A percentile compares a stretch with the other conserved stretches of the same genome.
These are phyloP conservation scores for Yamadazyma diddensiae DNA, from an alignment of 1,139 yeast genomes.

Conservation along the genomic window DNA sequence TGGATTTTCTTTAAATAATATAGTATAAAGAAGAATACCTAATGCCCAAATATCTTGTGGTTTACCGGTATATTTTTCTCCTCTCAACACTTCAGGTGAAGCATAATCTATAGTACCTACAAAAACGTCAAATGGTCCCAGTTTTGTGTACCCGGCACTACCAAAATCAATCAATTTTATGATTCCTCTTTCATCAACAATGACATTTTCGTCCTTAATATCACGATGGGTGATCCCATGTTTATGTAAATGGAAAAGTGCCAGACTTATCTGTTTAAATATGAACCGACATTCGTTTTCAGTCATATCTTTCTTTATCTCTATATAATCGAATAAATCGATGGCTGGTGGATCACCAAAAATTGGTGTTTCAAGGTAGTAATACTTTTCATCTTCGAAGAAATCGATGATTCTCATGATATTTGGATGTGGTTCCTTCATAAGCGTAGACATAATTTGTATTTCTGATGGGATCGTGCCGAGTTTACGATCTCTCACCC, in stretches of 20 bases:
- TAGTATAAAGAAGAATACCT: conserved; percentile 84
- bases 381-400: conserved; percentile 86
- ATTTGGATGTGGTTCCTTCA: conserved; percentile 78
- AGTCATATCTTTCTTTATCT: conserved; percentile 72
- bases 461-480: conserved; percentile 96
- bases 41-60: conserved; percentile 98
- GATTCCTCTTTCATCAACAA: conserved; percentile 73
- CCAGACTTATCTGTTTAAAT: conserved; percentile 75
- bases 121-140: conserved; percentile 95
- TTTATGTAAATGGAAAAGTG: conserved; percentile 75
- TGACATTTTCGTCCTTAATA: conserved; percentile 90
- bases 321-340: conserved; percentile 89
- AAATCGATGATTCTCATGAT: conserved; percentile 82
- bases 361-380: conserved; percentile 86
- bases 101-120: conserved; percentile 98
- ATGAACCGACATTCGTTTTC: conserved; percentile 75
- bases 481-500: conserved; percentile 88
- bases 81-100: conserved; percentile 90
- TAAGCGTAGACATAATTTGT: conserved; percentile 81
- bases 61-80: conserved; percentile 84
- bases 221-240: conserved; percentile 92
- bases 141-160: conserved; percentile 82
- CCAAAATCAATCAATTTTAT: conserved; percentile 94
- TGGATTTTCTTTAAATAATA: conserved; percentile 93
- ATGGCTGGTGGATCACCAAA: conserved; percentile 89